These are phyloP conservation scores for Tricholoma furcatifolium DNA, from an alignment of 768 basidiomycete species.

Conservation along the genomic window DNA sequence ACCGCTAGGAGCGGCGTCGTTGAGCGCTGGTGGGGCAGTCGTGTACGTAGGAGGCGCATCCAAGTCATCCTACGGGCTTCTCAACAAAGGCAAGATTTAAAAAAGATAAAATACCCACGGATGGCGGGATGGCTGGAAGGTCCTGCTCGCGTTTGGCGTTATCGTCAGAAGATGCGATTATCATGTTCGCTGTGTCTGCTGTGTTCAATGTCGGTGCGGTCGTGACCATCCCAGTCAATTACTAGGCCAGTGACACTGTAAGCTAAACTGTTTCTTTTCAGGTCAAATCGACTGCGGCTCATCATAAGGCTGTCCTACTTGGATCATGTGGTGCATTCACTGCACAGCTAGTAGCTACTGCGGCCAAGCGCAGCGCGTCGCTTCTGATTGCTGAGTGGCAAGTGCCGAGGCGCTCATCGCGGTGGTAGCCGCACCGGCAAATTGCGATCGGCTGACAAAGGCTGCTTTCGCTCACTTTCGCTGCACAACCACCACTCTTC, in stretches of 20 bases:
- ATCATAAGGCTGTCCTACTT: too few species aligned
- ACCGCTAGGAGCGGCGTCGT: background rate
- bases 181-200: conserved; percentile 6
- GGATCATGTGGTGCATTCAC: too few species aligned
- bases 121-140: background rate
- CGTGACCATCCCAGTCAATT: background rate
- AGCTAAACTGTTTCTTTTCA: too few species aligned
- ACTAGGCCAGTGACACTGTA: too few species aligned
- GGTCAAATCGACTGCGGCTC: too few species aligned
- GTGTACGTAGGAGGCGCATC: conserved; percentile 22
- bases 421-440: too few species aligned
- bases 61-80: conserved; percentile 14
- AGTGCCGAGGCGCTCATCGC: too few species aligned
- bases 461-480: background rate
- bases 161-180: conserved; percentile 8
- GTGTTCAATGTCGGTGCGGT: too few species aligned
- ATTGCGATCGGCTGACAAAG: conserved; percentile 11
- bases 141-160: conserved; percentile 5
- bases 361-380: too few species aligned
- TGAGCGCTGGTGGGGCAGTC: background rate
- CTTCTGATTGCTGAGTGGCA: too few species aligned
- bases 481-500: conserved; percentile 4
- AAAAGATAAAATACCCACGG: conserved; percentile 3
- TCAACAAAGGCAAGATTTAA: background rate
- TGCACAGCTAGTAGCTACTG: too few species aligned